A percentile compares a stretch with the other conserved stretches of the same genome.
Evolutionary conservation across 2,329 filamentous ascomycete species (phyloP).

Genomic region (Ascosphaera apis): DNA sequence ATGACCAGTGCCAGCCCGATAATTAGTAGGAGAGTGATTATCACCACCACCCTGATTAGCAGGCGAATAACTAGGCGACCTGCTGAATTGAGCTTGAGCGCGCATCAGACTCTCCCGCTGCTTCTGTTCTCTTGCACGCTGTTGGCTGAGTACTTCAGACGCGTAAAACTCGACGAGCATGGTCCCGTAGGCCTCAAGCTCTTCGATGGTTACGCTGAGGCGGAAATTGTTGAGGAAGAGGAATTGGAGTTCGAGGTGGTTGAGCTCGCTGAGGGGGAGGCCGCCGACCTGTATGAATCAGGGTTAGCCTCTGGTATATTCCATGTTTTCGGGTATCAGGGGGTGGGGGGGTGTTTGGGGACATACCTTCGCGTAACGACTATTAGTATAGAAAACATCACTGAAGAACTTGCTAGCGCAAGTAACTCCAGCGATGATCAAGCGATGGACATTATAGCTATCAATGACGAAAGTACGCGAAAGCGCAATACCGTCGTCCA

Average conservation of each 20-base stretch:
- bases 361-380: constrained; percentile 88
- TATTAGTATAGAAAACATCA: constrained; percentile 97
- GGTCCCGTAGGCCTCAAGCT: constrained; percentile 88
- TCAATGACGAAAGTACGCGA: constrained; percentile 80
- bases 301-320: constrained; percentile 6
- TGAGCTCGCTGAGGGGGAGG: constrained; percentile 72
- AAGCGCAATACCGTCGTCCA: constrained; percentile 28
- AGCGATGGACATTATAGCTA: constrained; percentile 93
- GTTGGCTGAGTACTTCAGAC: constrained; percentile 56
- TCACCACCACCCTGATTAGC: no score
- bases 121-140: constrained; percentile 15
- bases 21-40: no score
- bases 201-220: constrained; percentile 76
- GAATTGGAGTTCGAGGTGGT: constrained; percentile 91
- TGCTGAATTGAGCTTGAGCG: no score
- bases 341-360: constrained; percentile 4
- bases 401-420: constrained; percentile 99
- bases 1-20: no score
- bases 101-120: background rate
- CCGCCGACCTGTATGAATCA: constrained; percentile 52
- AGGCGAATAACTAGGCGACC: no score
- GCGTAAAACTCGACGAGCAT: constrained; percentile 98
- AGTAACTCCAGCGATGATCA: constrained; percentile 91
- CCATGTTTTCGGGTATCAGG: background rate
- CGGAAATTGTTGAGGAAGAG: constrained; percentile 89